Conservation (phyloP, 768 basidiomycete species). For the Pholiota conissans region DNA sequence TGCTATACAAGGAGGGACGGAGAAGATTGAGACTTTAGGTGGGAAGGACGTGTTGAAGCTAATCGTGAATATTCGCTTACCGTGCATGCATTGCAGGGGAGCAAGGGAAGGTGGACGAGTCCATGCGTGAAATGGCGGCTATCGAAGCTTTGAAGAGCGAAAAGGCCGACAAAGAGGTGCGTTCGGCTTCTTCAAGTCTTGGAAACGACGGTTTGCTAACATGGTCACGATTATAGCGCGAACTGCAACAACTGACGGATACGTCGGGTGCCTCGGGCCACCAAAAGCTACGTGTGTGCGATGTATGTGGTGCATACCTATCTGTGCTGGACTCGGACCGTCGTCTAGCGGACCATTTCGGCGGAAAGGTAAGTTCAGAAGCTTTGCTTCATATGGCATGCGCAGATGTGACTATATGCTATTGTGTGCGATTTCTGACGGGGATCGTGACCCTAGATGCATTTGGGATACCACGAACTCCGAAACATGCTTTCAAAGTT, state of each 20-base stretch:
- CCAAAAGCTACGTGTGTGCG: constrained; percentile 99
- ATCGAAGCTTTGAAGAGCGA: constrained; percentile 97
- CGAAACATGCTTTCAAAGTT: constrained; percentile 92
- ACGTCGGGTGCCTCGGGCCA: constrained; percentile 99
- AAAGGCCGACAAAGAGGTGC: constrained; percentile 92
- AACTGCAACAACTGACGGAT: constrained; percentile 94
- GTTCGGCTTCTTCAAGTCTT: constrained; percentile 16
- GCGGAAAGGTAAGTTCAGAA: constrained; percentile 81
- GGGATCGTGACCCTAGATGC: constrained; percentile 67
- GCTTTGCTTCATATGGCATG: constrained; percentile 10
- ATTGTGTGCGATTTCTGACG: constrained; percentile 17
- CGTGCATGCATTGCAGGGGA: constrained; percentile 58
- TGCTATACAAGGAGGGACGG: constrained; percentile 97
- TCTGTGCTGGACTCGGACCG: constrained; percentile 98
- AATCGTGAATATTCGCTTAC: constrained; percentile 13
- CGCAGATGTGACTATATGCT: constrained; percentile 23
- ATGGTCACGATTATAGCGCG: constrained; percentile 53
- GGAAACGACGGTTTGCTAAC: constrained; percentile 9
- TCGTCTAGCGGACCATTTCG: constrained; percentile 98
- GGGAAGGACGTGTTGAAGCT: constrained; percentile 23
- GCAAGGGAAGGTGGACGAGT: constrained; percentile 99
- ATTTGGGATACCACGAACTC: constrained; percentile 97
- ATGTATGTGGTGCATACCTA: constrained; percentile 99
- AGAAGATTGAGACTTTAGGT: constrained; percentile 96
- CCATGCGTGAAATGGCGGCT: constrained; percentile 95